Base-by-base conservation (phyloP, 78 protist genomes). In the Parvularia atlantis region DNA sequence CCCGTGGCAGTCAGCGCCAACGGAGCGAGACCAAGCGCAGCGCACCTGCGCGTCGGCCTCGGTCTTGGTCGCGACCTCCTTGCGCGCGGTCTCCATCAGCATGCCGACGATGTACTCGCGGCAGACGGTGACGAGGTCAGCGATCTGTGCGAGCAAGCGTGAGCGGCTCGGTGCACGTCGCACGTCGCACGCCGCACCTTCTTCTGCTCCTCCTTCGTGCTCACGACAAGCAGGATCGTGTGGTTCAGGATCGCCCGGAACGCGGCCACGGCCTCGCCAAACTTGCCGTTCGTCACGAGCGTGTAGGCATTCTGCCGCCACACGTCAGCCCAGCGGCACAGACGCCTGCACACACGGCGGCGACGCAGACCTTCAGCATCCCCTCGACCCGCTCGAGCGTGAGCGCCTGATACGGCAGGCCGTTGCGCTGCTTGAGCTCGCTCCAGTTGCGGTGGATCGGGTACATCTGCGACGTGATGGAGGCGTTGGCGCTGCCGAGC, bases 81-180 rank as follows among this genome's bases (percentile, higher is more conserved):
- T 56, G 35, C 82, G 59, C 24, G 54, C 13, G 9, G 48, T 9
- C 64, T 84, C 88, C 41, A 84, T 36, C 17, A 37, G n/a, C 40
- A 84, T 22, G 17, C 76, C 89, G 20, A 66, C 53, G 57, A 84
- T 30, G 66, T 84, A 84, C 83, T 81, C 89, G n/a, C 69, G 66
- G 74, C 86, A 81, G 43, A 76, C 41, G 19, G n/a, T 10, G 26
- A 80, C 35, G 48, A 75, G 71, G 40, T 84, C 86, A 20, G 48
- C 7, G 31, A 30, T 17, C 54, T 50, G 17, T 20, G 17, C 54
- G 17, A 17, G 14, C 17, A 20, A 20, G 54, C 54, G 17, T 14
- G 28, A 20, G 14, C n/a, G n/a, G n/a, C n/a, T n/a, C n/a, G n/a
- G n/a, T n/a, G n/a, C n/a, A n/a, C n/a, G n/a, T n/a, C n/a, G n/a